Percentiles rank a stretch among this genome's conserved stretches.
phyloP scores from a whole-genome alignment of 1,284 basidiomycete species.

The Trichosporon sp. region DNA sequence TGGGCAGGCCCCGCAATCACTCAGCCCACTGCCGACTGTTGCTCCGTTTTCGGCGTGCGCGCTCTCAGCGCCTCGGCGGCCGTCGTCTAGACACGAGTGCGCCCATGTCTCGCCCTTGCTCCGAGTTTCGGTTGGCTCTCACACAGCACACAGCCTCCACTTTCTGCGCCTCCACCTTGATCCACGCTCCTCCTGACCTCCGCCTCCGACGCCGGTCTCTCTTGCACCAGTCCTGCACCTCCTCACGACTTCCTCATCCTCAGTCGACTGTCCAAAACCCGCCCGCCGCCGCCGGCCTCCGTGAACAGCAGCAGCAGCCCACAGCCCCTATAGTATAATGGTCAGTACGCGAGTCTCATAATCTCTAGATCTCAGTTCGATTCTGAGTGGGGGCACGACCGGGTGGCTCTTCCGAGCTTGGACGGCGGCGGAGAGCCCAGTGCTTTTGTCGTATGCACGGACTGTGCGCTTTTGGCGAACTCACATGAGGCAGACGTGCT shows the following conservation, averaged over 20 bases:
- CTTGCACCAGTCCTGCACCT: too few relatives aligned
- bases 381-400: constrained; percentile 2
- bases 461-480: not conserved
- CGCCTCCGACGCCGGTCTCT: not conserved
- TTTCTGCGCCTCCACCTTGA: too few relatives aligned
- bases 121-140: too few relatives aligned
- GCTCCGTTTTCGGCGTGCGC: too few relatives aligned
- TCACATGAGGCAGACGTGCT: not conserved
- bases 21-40: too few relatives aligned
- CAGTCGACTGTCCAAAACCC: not conserved
- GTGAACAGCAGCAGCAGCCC: not conserved
- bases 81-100: too few relatives aligned
- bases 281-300: not conserved
- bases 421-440: not conserved
- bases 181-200: not conserved
- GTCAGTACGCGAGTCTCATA: constrained; percentile 5
- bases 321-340: constrained; percentile 5
- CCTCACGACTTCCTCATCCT: not conserved
- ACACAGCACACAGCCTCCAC: too few relatives aligned
- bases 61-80: too few relatives aligned
- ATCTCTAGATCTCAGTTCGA: constrained; percentile 6
- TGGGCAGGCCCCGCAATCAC: too few relatives aligned
- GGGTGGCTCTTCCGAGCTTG: not conserved
- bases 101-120: too few relatives aligned
- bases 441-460: not conserved